These are phyloP conservation scores for Sabuloglossum arenarium DNA, from an alignment of 495 filamentous ascomycete species.

Conservation along the genomic window DNA sequence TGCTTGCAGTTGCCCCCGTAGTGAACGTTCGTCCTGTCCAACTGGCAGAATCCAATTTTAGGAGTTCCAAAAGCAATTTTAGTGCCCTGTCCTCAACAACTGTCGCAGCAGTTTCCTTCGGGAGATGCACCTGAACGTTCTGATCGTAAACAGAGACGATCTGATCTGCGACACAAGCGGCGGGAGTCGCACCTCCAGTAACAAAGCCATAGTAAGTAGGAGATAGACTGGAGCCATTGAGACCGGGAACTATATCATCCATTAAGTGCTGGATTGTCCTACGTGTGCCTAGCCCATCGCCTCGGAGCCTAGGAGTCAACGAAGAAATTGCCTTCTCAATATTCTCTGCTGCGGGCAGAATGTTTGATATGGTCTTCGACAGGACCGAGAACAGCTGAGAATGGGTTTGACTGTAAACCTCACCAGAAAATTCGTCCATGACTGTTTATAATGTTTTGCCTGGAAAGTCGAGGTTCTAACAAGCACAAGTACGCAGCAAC, in stretches of 20 bases:
- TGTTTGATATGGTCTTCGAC: background rate
- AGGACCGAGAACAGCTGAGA: background rate
- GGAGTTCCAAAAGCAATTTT: constrained; percentile 42
- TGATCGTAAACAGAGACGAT: constrained; percentile 61
- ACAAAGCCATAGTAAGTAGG: constrained; percentile 75
- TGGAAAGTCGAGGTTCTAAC: too few species aligned
- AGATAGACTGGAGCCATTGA: constrained; percentile 39
- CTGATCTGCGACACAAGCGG: constrained; percentile 69
- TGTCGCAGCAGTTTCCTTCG: constrained; percentile 49
- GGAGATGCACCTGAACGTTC: constrained; percentile 70
- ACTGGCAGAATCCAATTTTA: constrained; percentile 29
- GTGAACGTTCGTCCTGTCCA: constrained; percentile 57
- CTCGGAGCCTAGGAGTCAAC: constrained; percentile 20
- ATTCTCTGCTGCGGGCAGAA: background rate
- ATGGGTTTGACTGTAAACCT: background rate
- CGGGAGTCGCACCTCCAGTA: constrained; percentile 58
- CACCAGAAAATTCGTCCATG: background rate
- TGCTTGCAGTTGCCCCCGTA: constrained; percentile 74
- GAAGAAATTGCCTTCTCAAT: constrained; percentile 7
- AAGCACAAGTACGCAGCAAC: too few species aligned
- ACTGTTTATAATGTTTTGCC: too few species aligned
- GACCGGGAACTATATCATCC: constrained; percentile 40
- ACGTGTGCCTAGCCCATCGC: constrained; percentile 24
- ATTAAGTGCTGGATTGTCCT: constrained; percentile 28
- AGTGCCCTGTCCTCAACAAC: constrained; percentile 55